A percentile compares a stretch with the other conserved stretches of the same genome.
These are phyloP conservation scores for Orychophragmus violaceus DNA, from an alignment of 345 rosid genomes.

Conservation along the genomic window DNA sequence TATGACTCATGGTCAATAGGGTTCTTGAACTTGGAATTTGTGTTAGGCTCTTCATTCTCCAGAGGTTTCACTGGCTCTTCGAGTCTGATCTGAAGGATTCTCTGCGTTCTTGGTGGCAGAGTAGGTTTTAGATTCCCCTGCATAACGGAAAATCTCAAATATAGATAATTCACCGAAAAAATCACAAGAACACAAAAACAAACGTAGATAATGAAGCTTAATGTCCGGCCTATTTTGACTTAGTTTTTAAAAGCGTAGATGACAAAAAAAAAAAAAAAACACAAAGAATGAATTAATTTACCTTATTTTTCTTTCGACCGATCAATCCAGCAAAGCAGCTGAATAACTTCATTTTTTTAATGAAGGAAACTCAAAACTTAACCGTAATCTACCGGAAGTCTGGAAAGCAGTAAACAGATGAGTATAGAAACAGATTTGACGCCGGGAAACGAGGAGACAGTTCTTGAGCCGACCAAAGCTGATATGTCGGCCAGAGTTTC, in stretches of 20 bases:
- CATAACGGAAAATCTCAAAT: neutral
- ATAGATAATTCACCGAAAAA: neutral
- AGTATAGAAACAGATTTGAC: constrained; percentile 17
- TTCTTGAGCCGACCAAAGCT: constrained; percentile 40
- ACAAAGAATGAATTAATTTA: constrained; percentile 7
- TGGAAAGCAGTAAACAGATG: constrained; percentile 35
- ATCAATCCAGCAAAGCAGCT: constrained; percentile 37
- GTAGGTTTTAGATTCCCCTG: constrained; percentile 35
- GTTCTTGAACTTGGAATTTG: constrained; percentile 25
- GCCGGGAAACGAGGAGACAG: constrained; percentile 35
- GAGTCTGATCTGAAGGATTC: constrained; percentile 41
- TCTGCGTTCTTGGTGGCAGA: constrained; percentile 27
- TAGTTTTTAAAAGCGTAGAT: too few relatives aligned
- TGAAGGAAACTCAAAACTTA: constrained; percentile 22
- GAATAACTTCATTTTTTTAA: constrained; percentile 42
- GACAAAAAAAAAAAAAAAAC: too few relatives aligned
- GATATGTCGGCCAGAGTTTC: constrained; percentile 72
- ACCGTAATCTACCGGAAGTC: constrained; percentile 80
- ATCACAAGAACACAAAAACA: neutral
- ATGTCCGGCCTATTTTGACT: too few relatives aligned
- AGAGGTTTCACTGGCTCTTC: constrained; percentile 53
- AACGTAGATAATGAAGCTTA: too few relatives aligned
- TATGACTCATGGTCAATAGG: constrained; percentile 31
- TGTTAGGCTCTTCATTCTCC: constrained; percentile 37
- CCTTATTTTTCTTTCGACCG: constrained; percentile 46